Percentiles rank a stretch among this genome's conserved stretches.
phyloP scores from a whole-genome alignment of 495 filamentous ascomycete genomes.

The Penicillium samsonianum region DNA sequence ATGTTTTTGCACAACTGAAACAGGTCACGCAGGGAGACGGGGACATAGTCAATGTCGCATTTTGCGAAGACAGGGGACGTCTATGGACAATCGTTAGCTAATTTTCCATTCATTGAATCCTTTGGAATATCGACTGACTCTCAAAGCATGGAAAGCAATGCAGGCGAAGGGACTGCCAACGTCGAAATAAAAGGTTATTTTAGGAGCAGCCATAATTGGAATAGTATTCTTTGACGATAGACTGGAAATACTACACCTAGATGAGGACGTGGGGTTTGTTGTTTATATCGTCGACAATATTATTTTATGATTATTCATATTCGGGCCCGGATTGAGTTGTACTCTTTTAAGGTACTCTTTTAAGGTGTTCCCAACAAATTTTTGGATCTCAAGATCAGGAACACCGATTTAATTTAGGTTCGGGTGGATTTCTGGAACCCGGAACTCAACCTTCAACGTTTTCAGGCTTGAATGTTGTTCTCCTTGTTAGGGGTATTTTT shows the following conservation, averaged over 20 bases:
- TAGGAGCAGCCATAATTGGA: constrained; percentile 11
- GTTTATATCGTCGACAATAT: background rate
- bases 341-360: too few species aligned
- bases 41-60: constrained; percentile 24
- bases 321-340: background rate
- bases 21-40: constrained; percentile 16
- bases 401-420: background rate
- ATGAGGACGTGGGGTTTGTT: background rate
- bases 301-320: constrained; percentile 19
- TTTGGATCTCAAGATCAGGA: background rate
- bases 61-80: constrained; percentile 22
- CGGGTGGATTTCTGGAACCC: background rate
- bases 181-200: constrained; percentile 26
- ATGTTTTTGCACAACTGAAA: constrained; percentile 21
- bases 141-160: constrained; percentile 24
- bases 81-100: constrained; percentile 4
- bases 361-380: background rate
- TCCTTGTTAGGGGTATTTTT: too few species aligned
- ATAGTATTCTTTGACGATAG: background rate
- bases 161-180: constrained; percentile 29
- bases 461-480: too few species aligned
- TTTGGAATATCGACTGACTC: background rate
- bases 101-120: background rate
- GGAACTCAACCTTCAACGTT: too few species aligned
- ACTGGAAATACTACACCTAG: background rate